A percentile compares a stretch with the other conserved stretches of the same genome.
phyloP scores from a whole-genome alignment of 176 grass and related monocot genomes.

The Guadua angustifolia region DNA sequence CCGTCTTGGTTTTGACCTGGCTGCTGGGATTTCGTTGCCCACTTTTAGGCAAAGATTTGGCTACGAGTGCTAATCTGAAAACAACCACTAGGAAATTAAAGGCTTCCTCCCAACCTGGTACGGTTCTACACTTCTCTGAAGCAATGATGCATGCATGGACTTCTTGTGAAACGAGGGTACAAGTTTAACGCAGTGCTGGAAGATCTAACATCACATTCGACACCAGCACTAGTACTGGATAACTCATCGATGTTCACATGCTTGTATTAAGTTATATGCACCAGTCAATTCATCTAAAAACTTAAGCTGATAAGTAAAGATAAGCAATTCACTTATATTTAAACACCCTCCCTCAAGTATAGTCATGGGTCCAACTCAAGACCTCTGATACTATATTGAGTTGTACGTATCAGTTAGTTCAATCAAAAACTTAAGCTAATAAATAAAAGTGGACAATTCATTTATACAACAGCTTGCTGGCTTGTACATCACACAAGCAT shows the following conservation, averaged over 20 bases:
- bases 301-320: too few relatives aligned
- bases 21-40: neutral
- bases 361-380: too few relatives aligned
- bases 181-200: neutral
- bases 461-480: neutral
- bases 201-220: neutral
- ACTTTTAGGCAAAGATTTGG: neutral
- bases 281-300: too few relatives aligned
- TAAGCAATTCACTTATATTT: too few relatives aligned
- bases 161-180: neutral
- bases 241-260: neutral
- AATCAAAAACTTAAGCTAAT: too few relatives aligned
- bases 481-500: neutral
- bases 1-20: neutral
- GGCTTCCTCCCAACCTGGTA: neutral
- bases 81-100: neutral
- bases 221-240: neutral
- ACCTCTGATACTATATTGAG: too few relatives aligned
- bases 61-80: neutral
- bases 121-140: neutral
- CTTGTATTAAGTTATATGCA: too few relatives aligned
- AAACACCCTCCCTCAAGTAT: too few relatives aligned
- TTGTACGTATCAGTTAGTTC: too few relatives aligned
- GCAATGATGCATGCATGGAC: neutral
- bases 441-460: too few relatives aligned